Conservation (phyloP, 2,329 filamentous ascomycete species). For the Aspergillus calidoustus region DNA sequence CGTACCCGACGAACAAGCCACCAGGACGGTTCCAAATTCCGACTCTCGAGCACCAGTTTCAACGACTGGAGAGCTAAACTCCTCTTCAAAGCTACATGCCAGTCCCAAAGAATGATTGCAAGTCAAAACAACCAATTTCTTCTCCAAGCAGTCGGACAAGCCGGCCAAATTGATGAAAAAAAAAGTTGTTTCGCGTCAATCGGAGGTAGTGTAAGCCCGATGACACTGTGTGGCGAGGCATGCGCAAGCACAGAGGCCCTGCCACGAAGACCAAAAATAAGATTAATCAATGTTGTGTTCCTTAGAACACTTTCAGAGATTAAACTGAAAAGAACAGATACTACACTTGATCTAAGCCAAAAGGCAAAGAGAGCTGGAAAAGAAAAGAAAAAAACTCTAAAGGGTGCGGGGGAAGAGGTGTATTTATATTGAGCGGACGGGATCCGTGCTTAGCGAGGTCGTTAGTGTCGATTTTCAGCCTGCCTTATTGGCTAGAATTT, state of each 20-base stretch:
- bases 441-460: conserved; percentile 28
- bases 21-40: too few species aligned
- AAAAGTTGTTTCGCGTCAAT: conserved; percentile 67
- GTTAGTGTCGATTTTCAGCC: conserved; percentile 24
- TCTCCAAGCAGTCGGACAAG: conserved; percentile 61
- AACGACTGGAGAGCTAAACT: too few species aligned
- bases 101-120: too few species aligned
- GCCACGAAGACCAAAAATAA: conserved; percentile 69
- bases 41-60: too few species aligned
- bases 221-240: conserved; percentile 70
- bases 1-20: too few species aligned
- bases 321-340: conserved; percentile 98
- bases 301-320: conserved; percentile 84
- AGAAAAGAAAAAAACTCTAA: conserved; percentile 48
- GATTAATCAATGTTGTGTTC: conserved; percentile 78
- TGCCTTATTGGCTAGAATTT: neutral
- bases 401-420: conserved; percentile 22
- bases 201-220: conserved; percentile 75
- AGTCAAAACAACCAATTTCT: conserved; percentile 42
- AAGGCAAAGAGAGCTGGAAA: conserved; percentile 59
- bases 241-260: conserved; percentile 74
- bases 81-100: too few species aligned
- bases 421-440: conserved; percentile 36
- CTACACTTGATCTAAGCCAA: conserved; percentile 90
- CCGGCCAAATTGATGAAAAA: conserved; percentile 67